These are phyloP conservation scores for Solanum hybrid DNA, from an alignment of 305 asterid genomes.

Conservation along the genomic window DNA sequence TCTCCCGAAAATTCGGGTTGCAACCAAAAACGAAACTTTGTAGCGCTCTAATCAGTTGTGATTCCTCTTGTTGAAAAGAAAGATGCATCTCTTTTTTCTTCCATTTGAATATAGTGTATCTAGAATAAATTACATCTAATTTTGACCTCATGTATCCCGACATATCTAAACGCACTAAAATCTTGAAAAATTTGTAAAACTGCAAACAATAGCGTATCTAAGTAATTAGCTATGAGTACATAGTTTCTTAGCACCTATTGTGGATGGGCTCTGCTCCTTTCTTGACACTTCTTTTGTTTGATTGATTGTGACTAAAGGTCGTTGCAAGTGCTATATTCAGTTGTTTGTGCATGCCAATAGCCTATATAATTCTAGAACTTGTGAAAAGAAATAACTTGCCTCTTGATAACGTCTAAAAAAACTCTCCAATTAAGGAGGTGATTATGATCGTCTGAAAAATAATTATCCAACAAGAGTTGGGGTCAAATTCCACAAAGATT, in stretches of 20 bases:
- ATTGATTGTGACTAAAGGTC: slow-evolving; percentile 44
- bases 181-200: neutral
- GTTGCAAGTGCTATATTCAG: slow-evolving; percentile 39
- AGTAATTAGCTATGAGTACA: neutral
- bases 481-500: neutral
- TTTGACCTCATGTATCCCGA: neutral
- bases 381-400: slow-evolving; percentile 8
- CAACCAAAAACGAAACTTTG: too few relatives aligned
- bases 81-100: neutral
- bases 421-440: neutral
- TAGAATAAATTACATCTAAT: too few relatives aligned
- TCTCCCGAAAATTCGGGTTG: neutral
- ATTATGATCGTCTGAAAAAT: neutral
- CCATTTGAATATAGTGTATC: neutral
- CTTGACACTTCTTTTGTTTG: slow-evolving; percentile 52
- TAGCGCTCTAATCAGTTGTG: too few relatives aligned
- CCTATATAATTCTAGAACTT: slow-evolving; percentile 22
- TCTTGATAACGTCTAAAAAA: neutral
- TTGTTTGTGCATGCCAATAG: slow-evolving; percentile 16
- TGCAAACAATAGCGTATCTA: neutral
- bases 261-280: slow-evolving; percentile 82
- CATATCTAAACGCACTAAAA: neutral
- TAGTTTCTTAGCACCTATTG: slow-evolving; percentile 42
- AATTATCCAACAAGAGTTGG: neutral
- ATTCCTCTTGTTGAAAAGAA: neutral